Percentiles rank a stretch among this genome's conserved stretches.
Evolutionary conservation across 805 yeast species (phyloP).

Genomic region (Candida orba): DNA sequence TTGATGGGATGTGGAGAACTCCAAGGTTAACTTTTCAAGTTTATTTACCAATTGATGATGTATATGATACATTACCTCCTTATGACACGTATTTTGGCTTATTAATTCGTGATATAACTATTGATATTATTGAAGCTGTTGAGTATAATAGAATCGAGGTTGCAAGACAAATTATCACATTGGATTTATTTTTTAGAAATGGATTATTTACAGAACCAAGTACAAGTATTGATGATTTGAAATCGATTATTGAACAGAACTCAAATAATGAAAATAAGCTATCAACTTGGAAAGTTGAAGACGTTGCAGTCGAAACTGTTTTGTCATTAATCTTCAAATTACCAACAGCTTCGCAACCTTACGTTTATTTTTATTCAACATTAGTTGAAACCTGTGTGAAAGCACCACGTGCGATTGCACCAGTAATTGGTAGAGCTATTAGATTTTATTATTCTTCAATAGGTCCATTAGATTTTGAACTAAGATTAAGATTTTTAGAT

Average conservation of each 20-base stretch:
- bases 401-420: slow-evolving; percentile 81
- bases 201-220: slow-evolving; percentile 68
- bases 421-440: slow-evolving; percentile 88
- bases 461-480: slow-evolving; percentile 66
- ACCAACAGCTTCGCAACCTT: slow-evolving; percentile 59
- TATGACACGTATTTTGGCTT: slow-evolving; percentile 43
- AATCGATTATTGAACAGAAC: slow-evolving; percentile 33
- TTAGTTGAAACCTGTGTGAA: slow-evolving; percentile 81
- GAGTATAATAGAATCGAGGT: slow-evolving; percentile 88
- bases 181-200: slow-evolving; percentile 65
- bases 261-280: slow-evolving; percentile 22
- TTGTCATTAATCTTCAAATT: slow-evolving; percentile 70
- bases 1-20: slow-evolving; percentile 61
- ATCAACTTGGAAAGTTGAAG: slow-evolving; percentile 89
- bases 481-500: slow-evolving; percentile 64
- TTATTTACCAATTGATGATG: slow-evolving; percentile 43
- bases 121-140: slow-evolving; percentile 69
- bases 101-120: slow-evolving; percentile 65
- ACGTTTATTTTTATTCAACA: slow-evolving; percentile 76
- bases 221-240: slow-evolving; percentile 65
- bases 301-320: slow-evolving; percentile 76
- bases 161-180: slow-evolving; percentile 69
- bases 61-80: slow-evolving; percentile 60
- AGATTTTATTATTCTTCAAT: slow-evolving; percentile 70
- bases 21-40: slow-evolving; percentile 59